These are phyloP conservation scores for Solanum virginianum DNA, from an alignment of 257 asterid genomes.

Conservation along the genomic window DNA sequence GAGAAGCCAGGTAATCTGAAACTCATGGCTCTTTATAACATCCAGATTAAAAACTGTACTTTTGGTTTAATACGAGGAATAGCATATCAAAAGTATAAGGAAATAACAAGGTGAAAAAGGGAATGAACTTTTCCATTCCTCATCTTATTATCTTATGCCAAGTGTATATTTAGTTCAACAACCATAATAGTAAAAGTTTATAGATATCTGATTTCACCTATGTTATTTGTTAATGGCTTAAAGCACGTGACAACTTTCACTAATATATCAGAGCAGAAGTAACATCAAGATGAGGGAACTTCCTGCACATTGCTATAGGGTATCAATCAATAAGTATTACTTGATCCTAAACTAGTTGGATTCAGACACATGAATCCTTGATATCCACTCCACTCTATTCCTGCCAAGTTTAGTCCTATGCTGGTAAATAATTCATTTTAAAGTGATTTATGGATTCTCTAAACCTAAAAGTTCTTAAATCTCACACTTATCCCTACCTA, in stretches of 20 bases:
- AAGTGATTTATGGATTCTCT: background rate
- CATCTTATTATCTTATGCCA: background rate
- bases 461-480: background rate
- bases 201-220: background rate
- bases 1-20: background rate
- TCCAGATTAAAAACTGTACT: background rate
- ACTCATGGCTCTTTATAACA: background rate
- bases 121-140: background rate
- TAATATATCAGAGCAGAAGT: background rate
- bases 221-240: background rate
- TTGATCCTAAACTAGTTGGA: background rate
- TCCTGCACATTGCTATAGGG: background rate
- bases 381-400: background rate
- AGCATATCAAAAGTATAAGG: background rate
- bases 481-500: background rate
- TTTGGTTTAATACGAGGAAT: background rate
- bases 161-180: background rate
- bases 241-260: background rate
- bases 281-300: background rate
- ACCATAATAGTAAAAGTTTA: background rate
- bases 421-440: background rate
- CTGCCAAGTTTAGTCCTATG: background rate
- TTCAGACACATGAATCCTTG: background rate
- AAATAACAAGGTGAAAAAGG: background rate
- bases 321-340: background rate